phyloP scores from a whole-genome alignment of 1,284 basidiomycete species.

The Kalmanozyma brasiliensis region DNA sequence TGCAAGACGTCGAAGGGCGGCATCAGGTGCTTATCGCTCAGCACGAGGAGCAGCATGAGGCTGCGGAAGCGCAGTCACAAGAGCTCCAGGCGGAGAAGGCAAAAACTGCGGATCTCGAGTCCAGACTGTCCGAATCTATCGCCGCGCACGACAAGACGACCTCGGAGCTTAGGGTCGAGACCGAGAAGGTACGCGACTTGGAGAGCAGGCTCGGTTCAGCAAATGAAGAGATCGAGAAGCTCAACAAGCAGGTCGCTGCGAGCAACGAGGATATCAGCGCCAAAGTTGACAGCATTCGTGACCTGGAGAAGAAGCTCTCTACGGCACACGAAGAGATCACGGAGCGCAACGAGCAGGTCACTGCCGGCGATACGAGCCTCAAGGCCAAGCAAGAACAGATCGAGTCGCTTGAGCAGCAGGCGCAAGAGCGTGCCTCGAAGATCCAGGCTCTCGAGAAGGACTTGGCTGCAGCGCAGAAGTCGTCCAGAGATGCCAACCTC shows the following conservation, averaged over 20 bases:
- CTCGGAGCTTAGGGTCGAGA: conserved; percentile 22
- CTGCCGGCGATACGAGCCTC: conserved; percentile 20
- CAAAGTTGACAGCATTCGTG: conserved; percentile 9
- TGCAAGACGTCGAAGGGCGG: conserved; percentile 10
- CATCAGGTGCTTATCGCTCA: conserved; percentile 16
- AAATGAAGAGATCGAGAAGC: conserved; percentile 14
- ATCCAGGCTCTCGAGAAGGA: conserved; percentile 31
- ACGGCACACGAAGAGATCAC: conserved; percentile 11
- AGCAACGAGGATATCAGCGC: conserved; percentile 13
- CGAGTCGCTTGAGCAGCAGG: conserved; percentile 17
- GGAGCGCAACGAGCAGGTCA: conserved; percentile 18
- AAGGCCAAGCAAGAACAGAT: conserved; percentile 25
- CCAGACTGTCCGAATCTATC: conserved; percentile 13
- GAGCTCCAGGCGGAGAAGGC: conserved; percentile 13
- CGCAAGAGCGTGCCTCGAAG: conserved; percentile 15
- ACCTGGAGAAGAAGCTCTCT: conserved; percentile 30
- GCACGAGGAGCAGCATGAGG: conserved; percentile 21
- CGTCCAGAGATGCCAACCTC: conserved; percentile 17
- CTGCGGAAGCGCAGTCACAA: conserved; percentile 10
- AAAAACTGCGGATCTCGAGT: conserved; percentile 17
- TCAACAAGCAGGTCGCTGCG: conserved; percentile 15
- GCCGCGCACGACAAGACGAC: conserved; percentile 6
- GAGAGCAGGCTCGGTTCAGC: conserved; percentile 26
- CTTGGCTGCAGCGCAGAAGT: conserved; percentile 32
- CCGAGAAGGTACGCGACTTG: conserved; percentile 8